These are phyloP conservation scores for Brassica rapa DNA, from an alignment of 345 rosid species.

Conservation along the genomic window DNA sequence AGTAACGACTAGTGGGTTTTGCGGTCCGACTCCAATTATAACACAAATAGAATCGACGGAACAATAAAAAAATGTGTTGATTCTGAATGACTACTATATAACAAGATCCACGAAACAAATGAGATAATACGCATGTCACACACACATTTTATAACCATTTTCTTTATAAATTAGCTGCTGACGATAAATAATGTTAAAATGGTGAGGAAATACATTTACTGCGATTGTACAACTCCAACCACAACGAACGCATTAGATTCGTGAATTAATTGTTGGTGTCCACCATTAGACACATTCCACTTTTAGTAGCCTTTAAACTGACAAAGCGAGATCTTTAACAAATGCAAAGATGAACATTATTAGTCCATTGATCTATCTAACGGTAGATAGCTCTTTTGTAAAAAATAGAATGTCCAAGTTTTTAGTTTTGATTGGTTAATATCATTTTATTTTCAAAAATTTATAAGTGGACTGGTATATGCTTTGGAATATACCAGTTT, in stretches of 20 bases:
- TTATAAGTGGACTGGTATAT: constrained; percentile 37
- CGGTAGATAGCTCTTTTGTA: constrained; percentile 39
- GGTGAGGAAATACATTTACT: constrained; percentile 8
- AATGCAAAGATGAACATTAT: constrained; percentile 33
- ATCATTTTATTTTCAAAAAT: constrained; percentile 17
- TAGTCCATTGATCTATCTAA: constrained; percentile 36
- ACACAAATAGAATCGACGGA: background rate
- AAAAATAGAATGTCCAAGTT: constrained; percentile 29
- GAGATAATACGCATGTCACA: background rate
- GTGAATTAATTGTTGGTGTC: constrained; percentile 23
- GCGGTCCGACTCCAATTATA: background rate
- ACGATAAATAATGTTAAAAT: background rate
- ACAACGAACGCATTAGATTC: constrained; percentile 39
- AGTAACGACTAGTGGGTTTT: background rate
- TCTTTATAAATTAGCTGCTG: background rate
- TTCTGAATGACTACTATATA: constrained; percentile 9
- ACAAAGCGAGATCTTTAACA: constrained; percentile 40
- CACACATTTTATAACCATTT: background rate
- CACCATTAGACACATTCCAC: constrained; percentile 27
- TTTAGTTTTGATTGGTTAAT: constrained; percentile 33
- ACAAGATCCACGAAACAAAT: background rate
- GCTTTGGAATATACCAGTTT: constrained; percentile 34
- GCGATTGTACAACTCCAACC: constrained; percentile 8
- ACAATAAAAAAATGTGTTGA: background rate
- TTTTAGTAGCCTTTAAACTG: constrained; percentile 35